These are phyloP conservation scores for Fraxinus angustifolia DNA, from an alignment of 305 asterid genomes.

Conservation along the genomic window DNA sequence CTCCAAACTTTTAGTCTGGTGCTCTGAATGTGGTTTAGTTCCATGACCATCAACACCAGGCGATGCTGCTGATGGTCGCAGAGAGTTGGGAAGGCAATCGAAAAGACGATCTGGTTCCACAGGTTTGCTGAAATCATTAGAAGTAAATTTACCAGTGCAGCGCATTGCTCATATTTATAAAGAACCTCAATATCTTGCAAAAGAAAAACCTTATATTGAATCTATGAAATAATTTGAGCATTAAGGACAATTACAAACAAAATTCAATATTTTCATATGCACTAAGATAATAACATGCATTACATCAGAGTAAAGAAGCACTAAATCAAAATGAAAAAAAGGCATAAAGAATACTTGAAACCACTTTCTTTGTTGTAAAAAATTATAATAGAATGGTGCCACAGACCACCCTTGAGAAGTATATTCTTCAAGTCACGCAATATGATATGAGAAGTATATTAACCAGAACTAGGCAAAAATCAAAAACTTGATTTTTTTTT, in stretches of 20 bases:
- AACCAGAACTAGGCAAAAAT: neutral
- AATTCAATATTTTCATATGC: neutral
- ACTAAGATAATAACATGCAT: neutral
- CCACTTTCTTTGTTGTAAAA: neutral
- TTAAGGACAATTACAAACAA: neutral
- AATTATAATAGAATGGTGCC: neutral
- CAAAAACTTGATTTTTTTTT: neutral
- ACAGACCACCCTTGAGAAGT: neutral
- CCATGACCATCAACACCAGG: conserved; percentile 45
- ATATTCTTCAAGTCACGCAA: neutral
- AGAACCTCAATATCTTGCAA: conserved; percentile 11
- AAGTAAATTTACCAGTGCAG: conserved; percentile 16
- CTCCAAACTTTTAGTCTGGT: conserved; percentile 54
- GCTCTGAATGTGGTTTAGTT: conserved; percentile 49
- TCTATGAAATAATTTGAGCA: neutral
- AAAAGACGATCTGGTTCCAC: conserved; percentile 87
- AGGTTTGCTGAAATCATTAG: conserved; percentile 68
- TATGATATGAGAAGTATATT: neutral
- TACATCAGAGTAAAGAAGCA: neutral
- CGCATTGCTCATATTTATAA: neutral
- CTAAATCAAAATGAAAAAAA: neutral
- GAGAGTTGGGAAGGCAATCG: conserved; percentile 81
- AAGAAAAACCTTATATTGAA: conserved; percentile 1
- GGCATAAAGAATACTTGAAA: neutral
- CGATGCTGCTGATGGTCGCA: conserved; percentile 64